Percentiles rank a stretch among this genome's conserved stretches.
Conservation (phyloP, 73 alveolate genomes). For the Stentor coeruleus region DNA sequence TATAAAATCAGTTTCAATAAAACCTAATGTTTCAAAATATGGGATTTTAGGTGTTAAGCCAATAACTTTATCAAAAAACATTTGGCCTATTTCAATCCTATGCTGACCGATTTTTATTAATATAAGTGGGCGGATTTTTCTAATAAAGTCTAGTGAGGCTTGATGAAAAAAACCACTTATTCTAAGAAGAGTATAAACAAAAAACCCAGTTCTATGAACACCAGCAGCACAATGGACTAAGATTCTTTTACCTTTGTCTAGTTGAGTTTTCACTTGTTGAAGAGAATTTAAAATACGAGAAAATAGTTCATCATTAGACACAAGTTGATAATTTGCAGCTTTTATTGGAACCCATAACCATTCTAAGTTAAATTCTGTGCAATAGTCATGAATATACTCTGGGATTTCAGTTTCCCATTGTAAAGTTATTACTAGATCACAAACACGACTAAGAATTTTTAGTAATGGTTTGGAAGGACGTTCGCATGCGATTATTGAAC, state of each 20-base stretch:
- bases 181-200: slow-evolving; percentile 55
- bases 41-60: background rate
- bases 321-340: background rate
- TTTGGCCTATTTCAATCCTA: background rate
- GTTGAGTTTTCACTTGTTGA: background rate
- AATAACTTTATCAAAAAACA: background rate
- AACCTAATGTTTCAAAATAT: background rate
- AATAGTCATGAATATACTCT: background rate
- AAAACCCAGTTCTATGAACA: slow-evolving; percentile 75
- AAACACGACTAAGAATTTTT: background rate
- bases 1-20: background rate
- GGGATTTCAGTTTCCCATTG: background rate
- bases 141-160: background rate
- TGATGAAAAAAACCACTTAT: slow-evolving; percentile 29
- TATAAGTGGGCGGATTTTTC: background rate
- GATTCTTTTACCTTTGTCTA: background rate
- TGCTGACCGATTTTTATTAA: background rate
- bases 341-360: background rate
- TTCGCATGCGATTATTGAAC: background rate
- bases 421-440: background rate
- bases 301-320: background rate
- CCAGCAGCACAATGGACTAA: slow-evolving; percentile 83
- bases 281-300: background rate
- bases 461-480: background rate
- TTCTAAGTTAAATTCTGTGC: background rate